These are phyloP conservation scores for Houttuynia cordata DNA, from an alignment of 164 flowering plant species.

Conservation along the genomic window DNA sequence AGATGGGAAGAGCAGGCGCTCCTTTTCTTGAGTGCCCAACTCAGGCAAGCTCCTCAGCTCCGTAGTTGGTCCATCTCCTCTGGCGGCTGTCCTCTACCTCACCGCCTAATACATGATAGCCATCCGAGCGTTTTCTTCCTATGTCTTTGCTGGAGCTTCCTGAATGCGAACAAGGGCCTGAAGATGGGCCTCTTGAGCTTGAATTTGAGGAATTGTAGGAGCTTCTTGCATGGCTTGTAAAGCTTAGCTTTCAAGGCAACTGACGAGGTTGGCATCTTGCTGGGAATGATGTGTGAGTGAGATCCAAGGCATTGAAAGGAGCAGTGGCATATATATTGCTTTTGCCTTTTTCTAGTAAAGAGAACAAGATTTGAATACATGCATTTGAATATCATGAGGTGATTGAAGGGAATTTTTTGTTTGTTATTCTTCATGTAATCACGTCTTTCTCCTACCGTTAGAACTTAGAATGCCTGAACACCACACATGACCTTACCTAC, in stretches of 20 bases:
- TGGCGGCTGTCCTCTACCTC: not conserved
- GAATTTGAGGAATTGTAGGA: conserved; percentile 4
- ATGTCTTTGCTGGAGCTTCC: not conserved
- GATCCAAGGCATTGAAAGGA: conserved; percentile 1
- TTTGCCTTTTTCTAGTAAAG: no score
- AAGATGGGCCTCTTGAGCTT: conserved; percentile 5
- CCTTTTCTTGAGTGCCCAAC: conserved; percentile 9
- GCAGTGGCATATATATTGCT: not conserved
- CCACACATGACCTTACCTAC: no score
- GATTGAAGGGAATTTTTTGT: no score
- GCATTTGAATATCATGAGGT: no score
- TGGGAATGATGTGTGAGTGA: conserved; percentile 9
- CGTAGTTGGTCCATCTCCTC: conserved; percentile 23
- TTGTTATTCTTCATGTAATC: no score
- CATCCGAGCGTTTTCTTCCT: not conserved
- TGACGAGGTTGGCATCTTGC: conserved; percentile 4
- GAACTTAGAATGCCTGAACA: no score
- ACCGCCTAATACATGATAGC: conserved; percentile 8
- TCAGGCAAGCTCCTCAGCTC: conserved; percentile 33
- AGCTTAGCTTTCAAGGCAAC: conserved; percentile 9
- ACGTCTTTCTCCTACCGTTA: no score
- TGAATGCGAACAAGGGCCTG: conserved; percentile 2
- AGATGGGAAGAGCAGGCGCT: conserved; percentile 29
- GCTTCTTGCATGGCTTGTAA: conserved; percentile 6
- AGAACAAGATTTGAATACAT: no score